Evolutionary conservation across 768 basidiomycete genomes (phyloP).

Genomic region (Macrolepiota albuminosa): DNA sequence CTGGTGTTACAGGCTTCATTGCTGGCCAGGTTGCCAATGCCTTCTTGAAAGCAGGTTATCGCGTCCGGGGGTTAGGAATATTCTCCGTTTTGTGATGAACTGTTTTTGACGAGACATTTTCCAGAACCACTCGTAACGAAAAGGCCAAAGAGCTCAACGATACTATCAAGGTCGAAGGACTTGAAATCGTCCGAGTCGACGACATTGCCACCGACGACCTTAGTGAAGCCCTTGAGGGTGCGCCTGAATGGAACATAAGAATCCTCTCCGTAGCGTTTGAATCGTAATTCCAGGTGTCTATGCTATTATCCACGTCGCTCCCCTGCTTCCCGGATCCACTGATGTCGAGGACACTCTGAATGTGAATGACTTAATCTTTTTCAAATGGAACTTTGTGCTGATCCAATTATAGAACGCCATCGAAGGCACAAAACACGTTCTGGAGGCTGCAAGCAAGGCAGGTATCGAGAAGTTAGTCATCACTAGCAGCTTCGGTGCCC

Average conservation of each 20-base stretch:
- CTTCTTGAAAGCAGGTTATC: constrained; percentile 31
- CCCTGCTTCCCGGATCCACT: constrained; percentile 20
- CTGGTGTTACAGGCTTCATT: constrained; percentile 36
- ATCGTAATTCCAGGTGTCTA: constrained; percentile 26
- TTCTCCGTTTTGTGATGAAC: background rate
- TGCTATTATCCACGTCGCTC: constrained; percentile 35
- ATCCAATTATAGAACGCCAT: constrained; percentile 18
- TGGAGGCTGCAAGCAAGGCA: constrained; percentile 22
- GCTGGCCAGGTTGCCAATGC: constrained; percentile 32
- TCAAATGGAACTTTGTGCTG: background rate
- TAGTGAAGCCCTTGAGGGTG: constrained; percentile 17
- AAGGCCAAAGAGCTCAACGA: constrained; percentile 22
- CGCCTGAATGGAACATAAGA: background rate
- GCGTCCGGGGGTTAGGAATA: constrained; percentile 32
- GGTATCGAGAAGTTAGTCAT: constrained; percentile 27
- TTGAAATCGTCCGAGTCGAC: constrained; percentile 24
- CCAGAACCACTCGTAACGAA: constrained; percentile 28
- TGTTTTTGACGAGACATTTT: background rate
- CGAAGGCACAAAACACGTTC: constrained; percentile 24
- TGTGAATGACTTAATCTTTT: background rate
- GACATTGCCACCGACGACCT: constrained; percentile 15
- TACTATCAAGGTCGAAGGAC: constrained; percentile 20
- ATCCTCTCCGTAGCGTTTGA: background rate
- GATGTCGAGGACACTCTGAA: constrained; percentile 17
- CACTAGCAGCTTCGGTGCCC: constrained; percentile 28